Evolutionary conservation across 805 yeast species (phyloP).

Genomic region (Candida ponderosae): DNA sequence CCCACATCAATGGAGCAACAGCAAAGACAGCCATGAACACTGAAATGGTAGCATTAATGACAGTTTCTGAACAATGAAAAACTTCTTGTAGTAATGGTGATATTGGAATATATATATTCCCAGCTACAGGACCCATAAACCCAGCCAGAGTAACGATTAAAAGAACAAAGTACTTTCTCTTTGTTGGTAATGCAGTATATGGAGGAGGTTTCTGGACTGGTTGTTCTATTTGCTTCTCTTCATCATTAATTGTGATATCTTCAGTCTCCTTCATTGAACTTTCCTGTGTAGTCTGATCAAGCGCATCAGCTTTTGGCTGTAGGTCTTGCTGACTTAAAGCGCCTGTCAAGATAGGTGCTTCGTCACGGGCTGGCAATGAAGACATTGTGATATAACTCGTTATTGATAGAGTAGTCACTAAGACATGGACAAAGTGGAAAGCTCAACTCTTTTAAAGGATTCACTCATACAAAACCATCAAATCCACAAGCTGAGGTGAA

Average conservation of each 20-base stretch:
- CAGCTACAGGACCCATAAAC: conserved; percentile 48
- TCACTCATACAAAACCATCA: too few relatives aligned
- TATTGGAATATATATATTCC: conserved; percentile 50
- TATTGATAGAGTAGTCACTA: too few relatives aligned
- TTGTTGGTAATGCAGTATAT: conserved; percentile 27
- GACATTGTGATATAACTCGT: too few relatives aligned
- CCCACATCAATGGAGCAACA: conserved; percentile 49
- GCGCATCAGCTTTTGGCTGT: neutral
- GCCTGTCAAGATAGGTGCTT: too few relatives aligned
- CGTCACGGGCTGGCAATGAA: too few relatives aligned
- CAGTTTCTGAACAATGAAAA: conserved; percentile 31
- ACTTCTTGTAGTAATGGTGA: conserved; percentile 35
- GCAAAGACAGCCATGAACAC: conserved; percentile 52
- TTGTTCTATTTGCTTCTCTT: neutral
- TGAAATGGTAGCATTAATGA: conserved; percentile 48
- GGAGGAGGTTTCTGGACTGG: conserved; percentile 6
- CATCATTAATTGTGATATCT: neutral
- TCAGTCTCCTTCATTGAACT: too few relatives aligned
- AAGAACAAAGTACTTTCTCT: conserved; percentile 28
- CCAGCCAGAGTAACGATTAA: conserved; percentile 39
- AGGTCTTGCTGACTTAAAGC: neutral
- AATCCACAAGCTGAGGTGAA: too few relatives aligned
- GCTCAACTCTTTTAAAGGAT: too few relatives aligned
- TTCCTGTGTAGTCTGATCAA: neutral
- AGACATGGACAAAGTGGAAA: too few relatives aligned